These are phyloP conservation scores for Diaporthe sp. DNA, from an alignment of 2,329 filamentous ascomycete species.

Conservation along the genomic window DNA sequence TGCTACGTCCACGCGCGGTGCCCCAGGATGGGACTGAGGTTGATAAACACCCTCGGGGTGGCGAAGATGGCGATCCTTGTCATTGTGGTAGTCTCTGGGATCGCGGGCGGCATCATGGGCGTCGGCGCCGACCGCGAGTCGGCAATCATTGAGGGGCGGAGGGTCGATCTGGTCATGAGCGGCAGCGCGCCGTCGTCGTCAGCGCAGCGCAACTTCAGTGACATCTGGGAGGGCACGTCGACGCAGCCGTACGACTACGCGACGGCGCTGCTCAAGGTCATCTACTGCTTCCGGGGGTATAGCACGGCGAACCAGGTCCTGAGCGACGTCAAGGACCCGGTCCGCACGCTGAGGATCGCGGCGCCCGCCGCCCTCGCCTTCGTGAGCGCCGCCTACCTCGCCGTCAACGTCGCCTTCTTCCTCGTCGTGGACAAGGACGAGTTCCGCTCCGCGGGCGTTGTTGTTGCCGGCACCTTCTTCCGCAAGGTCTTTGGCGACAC, in stretches of 20 bases:
- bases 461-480: conserved; percentile 71
- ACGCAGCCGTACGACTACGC: conserved; percentile 59
- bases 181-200: conserved; percentile 48
- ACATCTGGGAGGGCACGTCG: conserved; percentile 56
- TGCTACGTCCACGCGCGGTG: conserved; percentile 62
- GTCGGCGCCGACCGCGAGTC: conserved; percentile 46
- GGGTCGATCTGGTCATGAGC: conserved; percentile 45
- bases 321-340: conserved; percentile 69
- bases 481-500: conserved; percentile 65
- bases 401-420: conserved; percentile 72
- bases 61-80: conserved; percentile 65
- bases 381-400: conserved; percentile 69
- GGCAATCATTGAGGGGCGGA: conserved; percentile 40
- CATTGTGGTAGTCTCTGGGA: conserved; percentile 59
- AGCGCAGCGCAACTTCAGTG: conserved; percentile 57
- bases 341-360: conserved; percentile 70
- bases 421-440: conserved; percentile 70
- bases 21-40: conserved; percentile 61
- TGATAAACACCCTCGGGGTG: conserved; percentile 64
- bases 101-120: conserved; percentile 53
- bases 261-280: conserved; percentile 68
- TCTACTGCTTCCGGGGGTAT: conserved; percentile 69
- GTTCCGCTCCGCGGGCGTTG: conserved; percentile 65
- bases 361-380: conserved; percentile 67
- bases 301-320: conserved; percentile 69